Base-by-base conservation (phyloP, 768 basidiomycete genomes). In the Cytidiella melzeri region DNA sequence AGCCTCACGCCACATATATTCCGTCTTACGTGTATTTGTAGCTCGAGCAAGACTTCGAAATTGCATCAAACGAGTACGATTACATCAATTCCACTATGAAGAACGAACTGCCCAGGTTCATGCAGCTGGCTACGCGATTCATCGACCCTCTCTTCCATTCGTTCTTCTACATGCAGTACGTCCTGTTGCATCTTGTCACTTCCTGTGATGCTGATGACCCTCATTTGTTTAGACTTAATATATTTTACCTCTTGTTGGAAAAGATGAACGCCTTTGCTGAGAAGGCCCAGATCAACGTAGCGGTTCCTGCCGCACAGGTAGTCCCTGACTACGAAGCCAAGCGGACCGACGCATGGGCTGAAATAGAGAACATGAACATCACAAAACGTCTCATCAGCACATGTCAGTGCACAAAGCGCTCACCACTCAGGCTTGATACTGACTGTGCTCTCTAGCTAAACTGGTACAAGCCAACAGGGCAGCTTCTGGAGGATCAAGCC, bases 131-230 rank as follows among this genome's bases (percentile, higher is more conserved):
- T 1, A 87, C 91, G 2, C 80, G 84, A 55, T 97, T 97, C 69
- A 91, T 98, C 63, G 87, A 94, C 57, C 96, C 96, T 1, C 73
- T 98, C n/a, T 99, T 97, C 79, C 87, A 95, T 59, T 95, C 92
- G 15, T 93, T 93, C 76, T 99, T 87, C 74, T 99, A 95, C 67
- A 97, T 99, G 93, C 92, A 98, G 92, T 94, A 61, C 62, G 92
- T 81, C 24, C 45, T 25, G 43, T 45, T 7, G 7, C 30, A 34
- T 15, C 30, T 34, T 7, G 9, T 7, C 9, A 7, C 7, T 34
- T 7, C 30, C 7, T 7, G 30, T 7, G 30, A 15, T 34, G 30
- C 15, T 7, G 9, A 7, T 7, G 15, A 7, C 15, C 30, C 30
- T 20, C 20, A n/a, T 36, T 28, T 9, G 5, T 23, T 15, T 56